These are phyloP conservation scores for Penicillium silybi DNA, from an alignment of 495 filamentous ascomycete species.

Conservation along the genomic window DNA sequence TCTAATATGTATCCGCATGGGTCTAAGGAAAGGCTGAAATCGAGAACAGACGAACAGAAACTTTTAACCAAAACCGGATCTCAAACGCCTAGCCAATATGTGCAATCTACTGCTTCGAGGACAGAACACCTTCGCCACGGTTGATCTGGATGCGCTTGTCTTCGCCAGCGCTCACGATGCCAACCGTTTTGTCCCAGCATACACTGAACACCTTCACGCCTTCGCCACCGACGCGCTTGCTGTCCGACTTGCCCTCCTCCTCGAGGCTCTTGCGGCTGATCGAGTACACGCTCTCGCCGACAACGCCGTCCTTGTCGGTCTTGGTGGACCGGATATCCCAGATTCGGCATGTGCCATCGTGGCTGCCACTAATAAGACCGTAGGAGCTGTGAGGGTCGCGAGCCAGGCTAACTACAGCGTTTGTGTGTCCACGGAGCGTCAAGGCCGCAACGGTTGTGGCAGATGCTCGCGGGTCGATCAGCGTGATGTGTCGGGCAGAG, in stretches of 20 bases:
- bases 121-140: constrained; percentile 51
- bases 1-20: constrained; percentile 3
- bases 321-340: constrained; percentile 85
- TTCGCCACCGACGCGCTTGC: constrained; percentile 60
- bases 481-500: constrained; percentile 77
- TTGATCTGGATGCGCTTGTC: constrained; percentile 94
- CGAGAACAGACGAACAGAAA: constrained; percentile 19
- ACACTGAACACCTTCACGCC: constrained; percentile 89
- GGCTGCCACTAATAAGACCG: constrained; percentile 73
- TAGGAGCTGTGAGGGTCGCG: constrained; percentile 70
- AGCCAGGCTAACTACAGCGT: constrained; percentile 70
- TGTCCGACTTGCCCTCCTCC: constrained; percentile 46
- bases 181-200: constrained; percentile 75
- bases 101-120: constrained; percentile 33
- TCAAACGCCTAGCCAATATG: constrained; percentile 36
- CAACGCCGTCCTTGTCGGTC: constrained; percentile 59
- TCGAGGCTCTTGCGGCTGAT: constrained; percentile 68
- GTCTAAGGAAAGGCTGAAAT: constrained; percentile 5
- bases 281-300: constrained; percentile 76
- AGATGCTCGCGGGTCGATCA: constrained; percentile 80
- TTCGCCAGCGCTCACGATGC: constrained; percentile 89
- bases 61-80: constrained; percentile 34
- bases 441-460: constrained; percentile 71
- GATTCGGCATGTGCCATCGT: constrained; percentile 85
- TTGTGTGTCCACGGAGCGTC: constrained; percentile 86